Evolutionary conservation across 78 protist species (phyloP).

Genomic region (Tieghemostelium lacteum): DNA sequence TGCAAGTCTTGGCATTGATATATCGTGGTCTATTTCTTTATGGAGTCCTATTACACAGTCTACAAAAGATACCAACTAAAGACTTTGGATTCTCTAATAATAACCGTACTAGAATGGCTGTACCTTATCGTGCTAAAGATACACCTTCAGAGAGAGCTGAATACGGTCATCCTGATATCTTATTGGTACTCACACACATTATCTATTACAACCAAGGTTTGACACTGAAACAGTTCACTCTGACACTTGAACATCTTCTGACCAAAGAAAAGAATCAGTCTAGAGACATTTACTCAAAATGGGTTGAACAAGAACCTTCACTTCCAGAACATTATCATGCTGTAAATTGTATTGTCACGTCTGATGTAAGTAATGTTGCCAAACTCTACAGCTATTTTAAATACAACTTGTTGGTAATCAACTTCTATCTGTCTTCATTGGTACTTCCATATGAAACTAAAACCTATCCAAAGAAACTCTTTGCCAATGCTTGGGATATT

Average conservation of each 20-base stretch:
- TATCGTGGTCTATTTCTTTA: background rate
- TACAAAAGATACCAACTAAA: background rate
- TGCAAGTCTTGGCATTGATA: background rate
- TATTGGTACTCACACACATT: conserved; percentile 67
- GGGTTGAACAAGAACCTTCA: background rate
- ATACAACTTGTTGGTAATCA: background rate
- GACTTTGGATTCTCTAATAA: background rate
- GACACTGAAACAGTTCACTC: background rate
- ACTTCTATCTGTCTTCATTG: conserved; percentile 6
- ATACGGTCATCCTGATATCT: conserved; percentile 86
- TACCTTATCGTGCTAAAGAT: conserved; percentile 78
- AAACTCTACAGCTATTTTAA: background rate
- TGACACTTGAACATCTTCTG: background rate
- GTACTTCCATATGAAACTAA: conserved; percentile 29
- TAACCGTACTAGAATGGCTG: conserved; percentile 16
- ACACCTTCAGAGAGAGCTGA: conserved; percentile 64
- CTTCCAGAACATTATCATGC: background rate
- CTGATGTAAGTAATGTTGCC: background rate
- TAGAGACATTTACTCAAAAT: background rate
- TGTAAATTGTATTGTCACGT: background rate
- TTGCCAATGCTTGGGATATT: conserved; percentile 25
- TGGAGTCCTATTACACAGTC: background rate
- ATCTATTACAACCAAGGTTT: conserved; percentile 77
- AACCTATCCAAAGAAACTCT: background rate
- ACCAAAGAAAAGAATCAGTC: background rate